A percentile compares a stretch with the other conserved stretches of the same genome.
Evolutionary conservation across 2,329 filamentous ascomycete genomes (phyloP).

Genomic region (Raffaelea arxii): DNA sequence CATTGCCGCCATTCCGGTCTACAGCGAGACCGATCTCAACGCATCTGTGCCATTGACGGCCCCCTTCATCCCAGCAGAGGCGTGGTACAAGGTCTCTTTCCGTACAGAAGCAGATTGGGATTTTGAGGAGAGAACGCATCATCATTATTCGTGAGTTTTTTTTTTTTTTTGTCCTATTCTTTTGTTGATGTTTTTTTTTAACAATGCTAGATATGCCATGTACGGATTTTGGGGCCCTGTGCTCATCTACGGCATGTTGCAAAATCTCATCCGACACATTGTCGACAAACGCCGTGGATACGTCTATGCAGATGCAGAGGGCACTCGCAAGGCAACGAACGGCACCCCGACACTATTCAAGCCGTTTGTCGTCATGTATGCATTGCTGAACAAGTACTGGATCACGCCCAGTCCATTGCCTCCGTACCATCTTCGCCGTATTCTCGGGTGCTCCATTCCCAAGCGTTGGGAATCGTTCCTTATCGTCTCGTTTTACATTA

Average conservation of each 20-base stretch:
- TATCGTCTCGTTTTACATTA: conserved; percentile 10
- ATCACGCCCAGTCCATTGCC: conserved; percentile 9
- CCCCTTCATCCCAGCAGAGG: conserved; percentile 4
- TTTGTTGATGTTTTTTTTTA: background rate
- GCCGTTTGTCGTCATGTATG: background rate
- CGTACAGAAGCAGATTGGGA: conserved; percentile 1
- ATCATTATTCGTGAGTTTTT: conserved; percentile 7
- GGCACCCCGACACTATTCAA: background rate
- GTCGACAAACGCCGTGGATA: conserved; percentile 7
- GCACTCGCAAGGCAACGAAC: background rate
- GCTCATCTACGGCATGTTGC: conserved; percentile 9
- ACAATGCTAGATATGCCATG: conserved; percentile 3
- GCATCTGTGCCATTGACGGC: conserved; percentile 1
- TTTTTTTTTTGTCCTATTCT: background rate
- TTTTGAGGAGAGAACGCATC: background rate
- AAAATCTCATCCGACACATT: conserved; percentile 4
- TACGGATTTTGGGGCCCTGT: conserved; percentile 12
- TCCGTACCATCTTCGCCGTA: conserved; percentile 8
- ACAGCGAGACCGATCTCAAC: background rate
- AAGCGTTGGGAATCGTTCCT: conserved; percentile 13
- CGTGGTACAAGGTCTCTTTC: conserved; percentile 1
- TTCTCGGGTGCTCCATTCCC: conserved; percentile 14
- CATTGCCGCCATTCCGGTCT: conserved; percentile 6
- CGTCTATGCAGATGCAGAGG: conserved; percentile 6
- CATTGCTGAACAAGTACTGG: conserved; percentile 9